A percentile compares a stretch with the other conserved stretches of the same genome.
Conservation (phyloP, 2,329 filamentous ascomycete species). For the Beauveria sp. region DNA sequence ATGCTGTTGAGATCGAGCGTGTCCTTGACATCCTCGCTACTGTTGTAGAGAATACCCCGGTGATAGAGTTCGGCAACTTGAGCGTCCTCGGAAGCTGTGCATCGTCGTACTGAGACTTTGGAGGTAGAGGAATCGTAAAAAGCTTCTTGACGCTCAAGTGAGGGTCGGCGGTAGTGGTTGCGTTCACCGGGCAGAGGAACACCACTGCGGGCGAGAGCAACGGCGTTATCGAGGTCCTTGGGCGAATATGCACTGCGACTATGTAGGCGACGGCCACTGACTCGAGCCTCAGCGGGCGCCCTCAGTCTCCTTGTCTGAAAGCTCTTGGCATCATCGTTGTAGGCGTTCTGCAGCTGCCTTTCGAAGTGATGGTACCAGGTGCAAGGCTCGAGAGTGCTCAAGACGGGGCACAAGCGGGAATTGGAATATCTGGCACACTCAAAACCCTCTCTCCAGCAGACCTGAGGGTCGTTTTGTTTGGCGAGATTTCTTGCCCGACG, state of each 20-base stretch:
- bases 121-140: conserved; percentile 34
- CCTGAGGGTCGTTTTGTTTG: background rate
- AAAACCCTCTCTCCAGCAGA: background rate
- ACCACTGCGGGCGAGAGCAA: conserved; percentile 27
- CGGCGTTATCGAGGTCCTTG: conserved; percentile 20
- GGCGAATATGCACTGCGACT: background rate
- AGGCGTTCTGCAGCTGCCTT: background rate
- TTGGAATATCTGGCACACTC: background rate
- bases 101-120: conserved; percentile 20
- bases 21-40: conserved; percentile 12
- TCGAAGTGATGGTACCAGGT: background rate
- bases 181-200: conserved; percentile 31
- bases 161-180: conserved; percentile 29
- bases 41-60: conserved; percentile 36
- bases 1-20: conserved; percentile 33
- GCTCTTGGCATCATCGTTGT: background rate
- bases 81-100: conserved; percentile 24
- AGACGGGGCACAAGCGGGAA: background rate
- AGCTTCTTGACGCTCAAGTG: conserved; percentile 39
- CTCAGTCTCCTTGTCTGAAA: background rate
- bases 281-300: background rate
- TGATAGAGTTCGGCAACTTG: conserved; percentile 35
- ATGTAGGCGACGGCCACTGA: background rate
- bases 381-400: background rate
- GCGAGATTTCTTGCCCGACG: background rate